A percentile compares a stretch with the other conserved stretches of the same genome.
These are phyloP conservation scores for Ogataea thermomethanolica DNA, from an alignment of 805 yeast species.

Conservation along the genomic window DNA sequence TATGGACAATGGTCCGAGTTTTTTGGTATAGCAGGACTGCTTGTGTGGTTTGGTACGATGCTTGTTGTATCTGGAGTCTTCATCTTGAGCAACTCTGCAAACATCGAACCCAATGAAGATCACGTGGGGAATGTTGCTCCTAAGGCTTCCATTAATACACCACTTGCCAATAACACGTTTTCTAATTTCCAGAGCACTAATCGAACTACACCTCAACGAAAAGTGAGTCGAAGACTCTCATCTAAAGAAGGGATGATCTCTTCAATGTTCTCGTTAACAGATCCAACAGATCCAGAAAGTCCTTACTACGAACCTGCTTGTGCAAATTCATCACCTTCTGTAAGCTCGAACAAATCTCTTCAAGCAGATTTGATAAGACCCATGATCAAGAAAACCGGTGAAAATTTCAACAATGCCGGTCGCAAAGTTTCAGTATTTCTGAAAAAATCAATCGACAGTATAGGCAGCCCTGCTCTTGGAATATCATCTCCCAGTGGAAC, in stretches of 20 bases:
- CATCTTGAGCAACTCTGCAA: constrained; percentile 53
- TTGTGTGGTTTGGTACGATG: constrained; percentile 43
- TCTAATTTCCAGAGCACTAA: constrained; percentile 18
- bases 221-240: constrained; percentile 16
- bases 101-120: constrained; percentile 8
- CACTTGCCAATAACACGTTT: constrained; percentile 13
- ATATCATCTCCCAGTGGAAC: too few relatives aligned
- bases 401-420: constrained; percentile 25
- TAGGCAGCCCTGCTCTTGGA: constrained; percentile 8
- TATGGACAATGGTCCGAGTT: constrained; percentile 48
- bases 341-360: constrained; percentile 3
- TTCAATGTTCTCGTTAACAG: constrained; percentile 21
- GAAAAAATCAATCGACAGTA: constrained; percentile 23
- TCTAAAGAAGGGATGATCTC: constrained; percentile 15
- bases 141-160: constrained; percentile 2
- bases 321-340: constrained; percentile 10
- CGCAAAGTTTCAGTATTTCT: constrained; percentile 29
- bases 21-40: constrained; percentile 32
- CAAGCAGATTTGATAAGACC: constrained; percentile 24
- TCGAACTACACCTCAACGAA: neutral
- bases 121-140: constrained; percentile 4
- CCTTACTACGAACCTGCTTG: constrained; percentile 21
- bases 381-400: constrained; percentile 24
- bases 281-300: constrained; percentile 22
- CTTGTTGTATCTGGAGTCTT: constrained; percentile 67